These are phyloP conservation scores for Capsicum chinense DNA, from an alignment of 257 asterid species.

Conservation along the genomic window DNA sequence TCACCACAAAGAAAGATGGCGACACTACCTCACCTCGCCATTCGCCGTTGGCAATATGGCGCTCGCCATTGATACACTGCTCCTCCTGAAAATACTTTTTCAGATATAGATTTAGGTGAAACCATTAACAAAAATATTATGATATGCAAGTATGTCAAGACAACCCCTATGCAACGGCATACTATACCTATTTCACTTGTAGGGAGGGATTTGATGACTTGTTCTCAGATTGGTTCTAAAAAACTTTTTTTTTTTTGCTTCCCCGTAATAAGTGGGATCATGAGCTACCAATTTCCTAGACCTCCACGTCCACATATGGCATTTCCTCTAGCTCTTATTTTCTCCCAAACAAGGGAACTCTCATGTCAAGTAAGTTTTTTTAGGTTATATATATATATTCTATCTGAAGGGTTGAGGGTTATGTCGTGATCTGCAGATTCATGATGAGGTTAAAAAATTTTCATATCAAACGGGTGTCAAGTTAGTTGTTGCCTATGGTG, in stretches of 20 bases:
- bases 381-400: background rate
- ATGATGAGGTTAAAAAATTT: conserved; percentile 55
- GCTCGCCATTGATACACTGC: too few relatives aligned
- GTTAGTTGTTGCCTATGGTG: conserved; percentile 60
- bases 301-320: conserved; percentile 39
- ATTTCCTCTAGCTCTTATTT: conserved; percentile 45
- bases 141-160: conserved; percentile 60
- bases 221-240: conserved; percentile 62
- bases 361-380: conserved; percentile 47
- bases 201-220: conserved; percentile 58
- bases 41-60: too few relatives aligned
- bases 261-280: conserved; percentile 55
- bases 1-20: too few relatives aligned
- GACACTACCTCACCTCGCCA: too few relatives aligned
- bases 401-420: background rate
- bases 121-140: conserved; percentile 51
- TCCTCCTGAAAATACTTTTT: conserved; percentile 53
- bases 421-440: conserved; percentile 43
- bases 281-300: conserved; percentile 47
- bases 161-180: conserved; percentile 56
- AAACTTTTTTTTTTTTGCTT: conserved; percentile 62
- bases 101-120: conserved; percentile 58
- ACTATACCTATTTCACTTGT: conserved; percentile 54
- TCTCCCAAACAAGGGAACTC: conserved; percentile 45
- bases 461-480: conserved; percentile 60